phyloP scores from a whole-genome alignment of 148 eudicot genomes.

The Persicaria tinctoria region DNA sequence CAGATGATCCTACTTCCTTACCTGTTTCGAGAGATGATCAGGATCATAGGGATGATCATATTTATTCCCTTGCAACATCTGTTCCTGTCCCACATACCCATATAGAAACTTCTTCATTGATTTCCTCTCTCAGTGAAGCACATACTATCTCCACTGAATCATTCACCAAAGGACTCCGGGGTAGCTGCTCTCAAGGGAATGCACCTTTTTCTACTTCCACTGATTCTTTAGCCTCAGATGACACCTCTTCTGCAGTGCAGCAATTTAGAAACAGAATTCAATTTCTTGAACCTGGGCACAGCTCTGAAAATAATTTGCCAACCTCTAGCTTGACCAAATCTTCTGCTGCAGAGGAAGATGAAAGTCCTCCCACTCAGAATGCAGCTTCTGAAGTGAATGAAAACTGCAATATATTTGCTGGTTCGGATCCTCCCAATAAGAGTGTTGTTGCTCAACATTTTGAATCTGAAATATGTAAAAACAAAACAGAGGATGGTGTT shows the following conservation, averaged over 20 bases:
- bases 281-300: not conserved
- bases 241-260: not conserved
- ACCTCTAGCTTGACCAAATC: slow-evolving; percentile 1
- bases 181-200: not conserved
- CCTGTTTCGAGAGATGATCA: slow-evolving; percentile 7
- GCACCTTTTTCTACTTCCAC: not conserved
- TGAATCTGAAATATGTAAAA: not conserved
- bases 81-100: not conserved
- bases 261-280: not conserved
- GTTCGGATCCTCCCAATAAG: not conserved
- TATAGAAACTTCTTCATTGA: not conserved
- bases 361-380: not conserved
- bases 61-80: not conserved
- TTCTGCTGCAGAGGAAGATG: slow-evolving; percentile 1
- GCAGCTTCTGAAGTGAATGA: not conserved
- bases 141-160: slow-evolving; percentile 6
- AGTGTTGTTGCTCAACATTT: not conserved
- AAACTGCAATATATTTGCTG: not conserved
- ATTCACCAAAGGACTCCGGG: not conserved
- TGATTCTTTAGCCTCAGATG: not conserved
- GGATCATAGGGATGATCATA: not conserved
- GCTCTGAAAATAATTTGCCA: not conserved
- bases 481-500: not conserved
- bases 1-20: not conserved
- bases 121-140: not conserved